Evolutionary conservation across 192 early-diverging fungal genomes (phyloP).

Genomic region (Gorgonomyces haynaldii): DNA sequence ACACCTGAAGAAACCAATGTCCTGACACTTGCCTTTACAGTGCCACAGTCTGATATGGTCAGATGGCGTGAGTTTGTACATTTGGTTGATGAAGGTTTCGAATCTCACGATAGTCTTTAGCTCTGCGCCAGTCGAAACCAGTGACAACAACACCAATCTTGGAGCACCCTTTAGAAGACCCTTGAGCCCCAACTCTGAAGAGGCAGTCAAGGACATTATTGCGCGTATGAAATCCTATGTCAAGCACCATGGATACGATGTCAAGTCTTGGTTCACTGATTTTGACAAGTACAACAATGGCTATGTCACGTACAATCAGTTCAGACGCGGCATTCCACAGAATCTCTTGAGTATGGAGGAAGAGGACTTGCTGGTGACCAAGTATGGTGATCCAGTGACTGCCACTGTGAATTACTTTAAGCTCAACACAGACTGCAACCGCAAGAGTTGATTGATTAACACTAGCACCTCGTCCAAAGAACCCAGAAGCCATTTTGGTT

Average conservation of each 20-base stretch:
- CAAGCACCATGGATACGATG: slow-evolving; percentile 42
- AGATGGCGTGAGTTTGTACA: slow-evolving; percentile 39
- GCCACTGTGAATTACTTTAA: slow-evolving; percentile 49
- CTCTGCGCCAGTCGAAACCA: not conserved
- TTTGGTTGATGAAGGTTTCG: slow-evolving; percentile 37
- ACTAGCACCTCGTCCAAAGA: not conserved
- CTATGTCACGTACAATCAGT: slow-evolving; percentile 42
- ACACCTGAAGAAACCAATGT: slow-evolving; percentile 23
- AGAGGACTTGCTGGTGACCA: slow-evolving; percentile 30
- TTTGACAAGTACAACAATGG: slow-evolving; percentile 51
- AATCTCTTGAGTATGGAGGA: slow-evolving; percentile 33
- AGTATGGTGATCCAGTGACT: slow-evolving; percentile 27
- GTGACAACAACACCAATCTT: slow-evolving; percentile 12
- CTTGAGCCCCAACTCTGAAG: slow-evolving; percentile 24
- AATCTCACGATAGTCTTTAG: slow-evolving; percentile 31
- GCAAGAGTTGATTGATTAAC: slow-evolving; percentile 23
- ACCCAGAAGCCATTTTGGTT: slow-evolving; percentile 8
- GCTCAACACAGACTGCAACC: slow-evolving; percentile 43
- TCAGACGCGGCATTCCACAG: slow-evolving; percentile 37
- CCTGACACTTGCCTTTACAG: slow-evolving; percentile 24
- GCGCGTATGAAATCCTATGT: slow-evolving; percentile 29
- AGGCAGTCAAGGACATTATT: slow-evolving; percentile 22
- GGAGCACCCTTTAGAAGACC: slow-evolving; percentile 20
- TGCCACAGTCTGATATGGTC: slow-evolving; percentile 18
- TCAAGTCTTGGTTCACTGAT: slow-evolving; percentile 49